These are phyloP conservation scores for Xylaria bambusicola DNA, from an alignment of 495 filamentous ascomycete genomes.

Conservation along the genomic window DNA sequence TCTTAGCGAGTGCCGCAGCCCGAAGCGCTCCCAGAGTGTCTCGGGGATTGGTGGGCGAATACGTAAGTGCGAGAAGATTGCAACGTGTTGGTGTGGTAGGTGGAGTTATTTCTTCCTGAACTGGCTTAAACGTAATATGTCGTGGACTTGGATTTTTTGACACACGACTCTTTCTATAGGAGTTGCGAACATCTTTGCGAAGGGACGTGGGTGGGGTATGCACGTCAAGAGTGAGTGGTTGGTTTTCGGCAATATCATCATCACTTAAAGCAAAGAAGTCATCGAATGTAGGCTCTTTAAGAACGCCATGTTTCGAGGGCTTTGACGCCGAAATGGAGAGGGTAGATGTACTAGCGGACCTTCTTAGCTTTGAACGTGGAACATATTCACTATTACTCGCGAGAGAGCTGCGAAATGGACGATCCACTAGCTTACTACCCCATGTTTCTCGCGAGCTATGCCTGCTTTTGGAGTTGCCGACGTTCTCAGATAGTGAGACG, in stretches of 20 bases:
- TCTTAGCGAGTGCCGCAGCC: conserved; percentile 13
- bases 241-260: conserved; percentile 47
- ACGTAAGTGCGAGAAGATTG: conserved; percentile 10
- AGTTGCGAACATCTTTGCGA: conserved; percentile 21
- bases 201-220: conserved; percentile 25
- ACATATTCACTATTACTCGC: conserved; percentile 5
- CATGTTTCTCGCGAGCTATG: conserved; percentile 25
- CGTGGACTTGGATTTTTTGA: not conserved
- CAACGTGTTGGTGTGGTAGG: not conserved
- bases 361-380: conserved; percentile 20
- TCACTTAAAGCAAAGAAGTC: conserved; percentile 50
- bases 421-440: conserved; percentile 25
- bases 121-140: not conserved
- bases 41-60: conserved; percentile 2
- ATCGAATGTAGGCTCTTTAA: conserved; percentile 45
- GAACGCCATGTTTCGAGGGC: conserved; percentile 16
- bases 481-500: not conserved
- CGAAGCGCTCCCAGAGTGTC: conserved; percentile 14
- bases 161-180: conserved; percentile 27
- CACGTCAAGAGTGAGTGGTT: conserved; percentile 17
- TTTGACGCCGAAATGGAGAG: conserved; percentile 15
- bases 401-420: not conserved
- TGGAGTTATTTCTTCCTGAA: conserved; percentile 6
- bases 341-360: conserved; percentile 25
- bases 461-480: not conserved